Evolutionary conservation across 768 basidiomycete species (phyloP).

Genomic region (Lentinus tigrinus): DNA sequence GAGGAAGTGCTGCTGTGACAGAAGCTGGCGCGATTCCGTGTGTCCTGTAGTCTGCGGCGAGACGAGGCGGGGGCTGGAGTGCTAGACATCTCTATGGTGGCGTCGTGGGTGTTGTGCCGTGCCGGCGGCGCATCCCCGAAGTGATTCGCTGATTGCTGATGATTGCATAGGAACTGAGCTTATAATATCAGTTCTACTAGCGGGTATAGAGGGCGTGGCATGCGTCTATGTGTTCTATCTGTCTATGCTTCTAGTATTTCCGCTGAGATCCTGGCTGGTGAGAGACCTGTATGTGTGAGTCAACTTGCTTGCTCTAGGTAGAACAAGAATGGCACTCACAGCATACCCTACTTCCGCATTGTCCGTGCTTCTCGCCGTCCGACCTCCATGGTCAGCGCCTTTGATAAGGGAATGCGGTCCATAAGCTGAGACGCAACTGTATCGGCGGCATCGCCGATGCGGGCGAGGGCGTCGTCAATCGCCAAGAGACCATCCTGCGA

Average conservation of each 20-base stretch:
- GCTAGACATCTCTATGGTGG: no score
- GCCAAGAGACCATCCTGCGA: not conserved
- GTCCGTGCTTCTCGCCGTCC: not conserved
- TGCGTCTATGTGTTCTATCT: not conserved
- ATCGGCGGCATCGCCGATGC: not conserved
- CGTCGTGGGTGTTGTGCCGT: no score
- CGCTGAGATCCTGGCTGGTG: no score
- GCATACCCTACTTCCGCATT: not conserved
- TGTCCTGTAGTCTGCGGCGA: no score
- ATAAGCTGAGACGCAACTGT: not conserved
- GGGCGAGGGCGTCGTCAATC: not conserved
- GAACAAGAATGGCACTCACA: no score
- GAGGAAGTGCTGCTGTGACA: no score
- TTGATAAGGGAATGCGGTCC: not conserved
- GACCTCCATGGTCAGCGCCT: not conserved
- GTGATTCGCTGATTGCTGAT: not conserved
- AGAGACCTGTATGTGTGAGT: no score
- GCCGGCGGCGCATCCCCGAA: no score
- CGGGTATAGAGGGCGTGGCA: not conserved
- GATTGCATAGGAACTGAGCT: not conserved
- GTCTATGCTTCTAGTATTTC: no score
- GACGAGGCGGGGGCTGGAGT: no score
- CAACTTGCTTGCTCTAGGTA: no score
- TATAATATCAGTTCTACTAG: not conserved
- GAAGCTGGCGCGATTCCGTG: no score